Evolutionary conservation across 148 eudicot genomes (phyloP).

Genomic region (Heliosperma pusillum): DNA sequence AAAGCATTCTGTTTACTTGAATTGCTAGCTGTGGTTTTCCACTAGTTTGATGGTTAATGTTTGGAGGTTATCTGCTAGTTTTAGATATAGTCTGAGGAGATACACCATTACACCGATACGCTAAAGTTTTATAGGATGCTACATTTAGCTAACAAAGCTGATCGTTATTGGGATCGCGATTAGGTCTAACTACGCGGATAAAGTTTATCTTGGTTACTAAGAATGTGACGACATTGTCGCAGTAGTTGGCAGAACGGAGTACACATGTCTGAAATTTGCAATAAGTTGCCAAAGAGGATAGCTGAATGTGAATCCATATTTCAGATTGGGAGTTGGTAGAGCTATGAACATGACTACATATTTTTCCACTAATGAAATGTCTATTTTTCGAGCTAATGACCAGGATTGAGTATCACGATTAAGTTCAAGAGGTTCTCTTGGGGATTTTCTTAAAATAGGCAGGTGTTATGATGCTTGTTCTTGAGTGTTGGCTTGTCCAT

Average conservation of each 20-base stretch:
- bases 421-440: background rate
- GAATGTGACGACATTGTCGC: background rate
- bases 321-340: background rate
- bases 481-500: background rate
- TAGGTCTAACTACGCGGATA: background rate
- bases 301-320: background rate
- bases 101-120: background rate
- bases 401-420: background rate
- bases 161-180: background rate
- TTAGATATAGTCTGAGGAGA: background rate
- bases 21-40: background rate
- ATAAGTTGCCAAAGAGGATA: background rate
- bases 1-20: background rate
- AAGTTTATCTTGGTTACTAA: background rate
- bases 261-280: background rate
- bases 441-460: background rate
- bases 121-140: background rate
- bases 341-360: background rate
- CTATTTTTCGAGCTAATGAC: background rate
- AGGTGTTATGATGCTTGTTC: background rate
- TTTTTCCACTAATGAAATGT: background rate
- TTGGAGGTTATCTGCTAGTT: too few relatives aligned
- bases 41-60: too few relatives aligned
- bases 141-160: background rate
- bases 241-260: background rate